These are phyloP conservation scores for Botryosphaeria dothidea DNA, from an alignment of 2,329 filamentous ascomycete species.

Conservation along the genomic window DNA sequence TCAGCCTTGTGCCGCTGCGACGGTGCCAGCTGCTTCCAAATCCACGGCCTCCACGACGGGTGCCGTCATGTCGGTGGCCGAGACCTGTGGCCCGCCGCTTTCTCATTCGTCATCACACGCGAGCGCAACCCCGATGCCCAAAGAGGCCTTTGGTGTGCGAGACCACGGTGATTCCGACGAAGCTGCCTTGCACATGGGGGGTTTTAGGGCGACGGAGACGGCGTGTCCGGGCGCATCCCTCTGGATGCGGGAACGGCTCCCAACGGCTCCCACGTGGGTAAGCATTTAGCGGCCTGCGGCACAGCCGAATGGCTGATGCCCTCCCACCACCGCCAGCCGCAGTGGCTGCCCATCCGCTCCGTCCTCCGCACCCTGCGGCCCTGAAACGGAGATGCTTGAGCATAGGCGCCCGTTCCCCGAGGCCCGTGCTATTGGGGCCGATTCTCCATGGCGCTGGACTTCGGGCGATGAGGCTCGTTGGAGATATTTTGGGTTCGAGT, in stretches of 20 bases:
- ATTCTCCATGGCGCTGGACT: not conserved
- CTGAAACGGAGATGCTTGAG: conserved; percentile 5
- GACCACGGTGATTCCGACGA: not conserved
- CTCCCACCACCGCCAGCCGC: not conserved
- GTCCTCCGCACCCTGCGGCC: not conserved
- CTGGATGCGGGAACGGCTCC: conserved; percentile 1
- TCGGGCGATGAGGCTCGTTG: conserved; percentile 18
- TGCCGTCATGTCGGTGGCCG: not conserved
- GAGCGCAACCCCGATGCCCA: too few relatives aligned
- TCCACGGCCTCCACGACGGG: not conserved
- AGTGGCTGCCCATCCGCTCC: not conserved
- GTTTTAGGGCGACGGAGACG: conserved; percentile 7
- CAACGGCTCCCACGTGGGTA: conserved; percentile 17
- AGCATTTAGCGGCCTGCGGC: conserved; percentile 17
- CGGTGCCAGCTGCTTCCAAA: conserved; percentile 1
- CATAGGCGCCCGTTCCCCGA: not conserved
- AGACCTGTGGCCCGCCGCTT: not conserved
- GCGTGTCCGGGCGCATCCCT: conserved; percentile 15
- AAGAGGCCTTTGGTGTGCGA: not conserved
- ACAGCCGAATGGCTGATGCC: conserved; percentile 7
- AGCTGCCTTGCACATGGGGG: not conserved
- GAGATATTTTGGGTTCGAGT: conserved; percentile 16
- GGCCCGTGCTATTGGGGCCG: conserved; percentile 17
- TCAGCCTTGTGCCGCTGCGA: conserved; percentile 13
- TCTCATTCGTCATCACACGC: too few relatives aligned